Conservation (phyloP, 345 rosid species). For the Turnera subulata region DNA sequence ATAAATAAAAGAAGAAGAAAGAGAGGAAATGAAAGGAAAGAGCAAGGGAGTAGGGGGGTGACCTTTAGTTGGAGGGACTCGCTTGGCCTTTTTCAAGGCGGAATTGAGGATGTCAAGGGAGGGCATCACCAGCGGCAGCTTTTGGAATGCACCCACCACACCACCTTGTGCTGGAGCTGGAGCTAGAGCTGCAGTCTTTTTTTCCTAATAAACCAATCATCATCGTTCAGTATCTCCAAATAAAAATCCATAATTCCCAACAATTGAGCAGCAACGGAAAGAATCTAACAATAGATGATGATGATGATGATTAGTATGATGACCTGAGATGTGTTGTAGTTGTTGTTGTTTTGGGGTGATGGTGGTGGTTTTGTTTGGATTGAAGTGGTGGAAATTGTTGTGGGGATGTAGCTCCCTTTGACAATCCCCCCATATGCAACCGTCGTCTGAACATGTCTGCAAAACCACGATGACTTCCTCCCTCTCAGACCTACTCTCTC, state of each 20-base stretch:
- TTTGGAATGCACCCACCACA: slow-evolving; percentile 95
- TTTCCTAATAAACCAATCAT: slow-evolving; percentile 44
- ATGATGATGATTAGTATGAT: neutral
- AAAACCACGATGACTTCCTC: slow-evolving; percentile 39
- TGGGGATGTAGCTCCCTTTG: slow-evolving; percentile 56
- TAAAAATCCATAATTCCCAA: neutral
- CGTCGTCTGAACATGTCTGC: slow-evolving; percentile 56
- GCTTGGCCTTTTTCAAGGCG: slow-evolving; percentile 67
- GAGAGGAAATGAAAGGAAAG: neutral
- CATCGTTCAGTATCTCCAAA: neutral
- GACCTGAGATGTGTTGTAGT: slow-evolving; percentile 29
- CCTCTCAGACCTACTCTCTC: neutral
- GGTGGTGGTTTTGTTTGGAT: too few species aligned
- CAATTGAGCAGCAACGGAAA: neutral
- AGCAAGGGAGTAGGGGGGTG: neutral
- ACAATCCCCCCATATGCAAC: slow-evolving; percentile 40
- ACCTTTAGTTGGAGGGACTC: slow-evolving; percentile 84
- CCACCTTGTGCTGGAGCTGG: too few species aligned
- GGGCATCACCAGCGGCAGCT: slow-evolving; percentile 94
- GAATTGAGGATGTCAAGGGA: slow-evolving; percentile 72
- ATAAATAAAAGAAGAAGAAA: neutral
- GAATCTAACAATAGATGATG: neutral
- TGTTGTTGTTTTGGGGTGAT: slow-evolving; percentile 25
- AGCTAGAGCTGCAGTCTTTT: slow-evolving; percentile 12
- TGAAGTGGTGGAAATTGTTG: neutral